Evolutionary conservation across 371 early-diverging fungal species (phyloP), one percentile per base, ranked within the genome.

Genomic region (Apophysomyces variabilis): DNA sequence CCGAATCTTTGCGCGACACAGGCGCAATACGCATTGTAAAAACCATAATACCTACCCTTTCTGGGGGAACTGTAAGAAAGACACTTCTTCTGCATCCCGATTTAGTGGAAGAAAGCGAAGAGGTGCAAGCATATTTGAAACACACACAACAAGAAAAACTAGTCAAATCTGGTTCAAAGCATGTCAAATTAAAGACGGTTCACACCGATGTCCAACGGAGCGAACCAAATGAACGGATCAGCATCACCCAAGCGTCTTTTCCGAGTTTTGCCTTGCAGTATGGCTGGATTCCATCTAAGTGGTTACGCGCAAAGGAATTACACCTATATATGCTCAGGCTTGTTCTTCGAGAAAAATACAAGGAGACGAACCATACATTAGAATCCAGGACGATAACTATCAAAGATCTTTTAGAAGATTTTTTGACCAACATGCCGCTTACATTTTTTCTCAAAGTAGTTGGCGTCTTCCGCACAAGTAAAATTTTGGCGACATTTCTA

Each of bases 271-370:
- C 68, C 4, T n/a, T 61, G 7, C 68, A 66, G 12, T 63, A 68
- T 32, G 72, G 72, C 4, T 72, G 72, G 72, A 46, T 72, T 37
- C 44, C 47, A 18, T 72, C 72, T 7, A 62, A 62, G 26, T 72
- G 67, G 67, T 46, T 67, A 32, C 72, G 72, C 13, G 72, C 72
- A 9, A 64, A 57, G 38, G 62, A 61, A n/a, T 35, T 72, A 46
- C 72, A 72, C 56, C 68, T 67, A 11, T 63, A 60, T 12, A 41
- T 60, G 60, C 54, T 50, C 21, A 16, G 44, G 38, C 50, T 60
- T 21, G 60, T 61, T 21, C 38, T 9, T 32, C 57, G 60, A 5
- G 37, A 32, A 39, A 37, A 61, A 18, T 6, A 0, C 36, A n/a
- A 35, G 14, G 57, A 11, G 11, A 41, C 41, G 5, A 13, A 13